Percentiles rank a stretch among this genome's conserved stretches.
phyloP scores from a whole-genome alignment of 1,284 basidiomycete genomes.

The Sporisorium iseilematis-ciliati region DNA sequence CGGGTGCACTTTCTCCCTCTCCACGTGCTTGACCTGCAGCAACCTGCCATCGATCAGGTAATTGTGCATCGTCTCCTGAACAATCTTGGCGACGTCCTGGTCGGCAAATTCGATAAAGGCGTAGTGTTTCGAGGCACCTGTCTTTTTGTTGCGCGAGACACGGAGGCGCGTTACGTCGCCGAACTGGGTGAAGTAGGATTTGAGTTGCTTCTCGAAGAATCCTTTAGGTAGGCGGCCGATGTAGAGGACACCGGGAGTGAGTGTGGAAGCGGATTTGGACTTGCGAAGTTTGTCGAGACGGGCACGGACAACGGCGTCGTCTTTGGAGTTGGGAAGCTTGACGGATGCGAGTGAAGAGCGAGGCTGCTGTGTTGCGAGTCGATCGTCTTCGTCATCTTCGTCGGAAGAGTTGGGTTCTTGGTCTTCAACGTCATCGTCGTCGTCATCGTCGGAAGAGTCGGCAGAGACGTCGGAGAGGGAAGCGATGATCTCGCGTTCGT shows the following conservation, averaged over 20 bases:
- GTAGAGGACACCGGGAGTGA: slow-evolving; percentile 83
- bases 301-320: slow-evolving; percentile 58
- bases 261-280: slow-evolving; percentile 29
- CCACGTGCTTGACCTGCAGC: slow-evolving; percentile 81
- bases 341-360: slow-evolving; percentile 35
- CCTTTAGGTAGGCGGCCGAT: slow-evolving; percentile 93
- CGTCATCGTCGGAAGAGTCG: slow-evolving; percentile 32
- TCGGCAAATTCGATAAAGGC: slow-evolving; percentile 96
- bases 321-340: slow-evolving; percentile 66
- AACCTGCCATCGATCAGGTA: slow-evolving; percentile 95
- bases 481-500: slow-evolving; percentile 40
- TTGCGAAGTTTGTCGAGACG: slow-evolving; percentile 59
- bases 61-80: slow-evolving; percentile 99
- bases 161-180: slow-evolving; percentile 89
- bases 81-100: slow-evolving; percentile 88
- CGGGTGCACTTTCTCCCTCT: slow-evolving; percentile 88
- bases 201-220: slow-evolving; percentile 95
- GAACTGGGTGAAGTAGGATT: slow-evolving; percentile 93
- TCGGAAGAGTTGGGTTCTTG: slow-evolving; percentile 53
- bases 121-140: slow-evolving; percentile 95
- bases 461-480: slow-evolving; percentile 47
- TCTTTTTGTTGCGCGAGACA: slow-evolving; percentile 94
- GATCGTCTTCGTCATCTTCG: slow-evolving; percentile 63
- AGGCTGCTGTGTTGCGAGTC: slow-evolving; percentile 15
- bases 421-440: slow-evolving; percentile 27